Evolutionary conservation across 352 stramenopile genomes (phyloP), one percentile per base, ranked within the genome.

Genomic region (Halophytophthora batemanensis): DNA sequence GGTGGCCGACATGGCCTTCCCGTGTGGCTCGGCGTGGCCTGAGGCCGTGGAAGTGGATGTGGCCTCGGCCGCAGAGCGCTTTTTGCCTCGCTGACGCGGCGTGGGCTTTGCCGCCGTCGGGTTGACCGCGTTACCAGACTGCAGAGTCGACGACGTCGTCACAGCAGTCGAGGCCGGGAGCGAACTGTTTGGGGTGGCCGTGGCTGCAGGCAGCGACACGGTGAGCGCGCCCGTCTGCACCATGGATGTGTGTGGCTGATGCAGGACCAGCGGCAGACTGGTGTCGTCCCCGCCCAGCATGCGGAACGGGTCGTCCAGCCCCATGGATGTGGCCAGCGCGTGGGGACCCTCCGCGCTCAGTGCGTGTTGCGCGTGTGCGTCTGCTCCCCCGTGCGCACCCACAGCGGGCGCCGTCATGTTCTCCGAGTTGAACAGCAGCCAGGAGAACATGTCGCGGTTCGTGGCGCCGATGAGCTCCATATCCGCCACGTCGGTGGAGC

Each of bases 381-480:
- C 22, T 58, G 64, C 17, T 12, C 29, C n/a, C 21, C 8, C 40
- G 45, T 35, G 31, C 13, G 13, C 35, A 2, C 54, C 25, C 43
- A 51, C 56, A 28, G 54, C 56, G 12, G 74, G 63, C 28, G 80
- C 80, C 31, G 72, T 71, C 59, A 91, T 88, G 65, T 89, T 85
- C 59, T 92, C 81, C 59, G 81, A 92, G 71, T 90, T 92, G 63
- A 90, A 87, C 19, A 92, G 61, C 50, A 90, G 66, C 81, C 81
- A 92, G 46, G 81, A 90, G 54, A 92, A 90, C 78, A 92, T 87
- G 57, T 92, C 81, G 45, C 80, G 80, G 61, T 87, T 91, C 21
- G 77, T 75, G 46, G 62, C 70, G 47, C 65, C 68, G 45, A 90
- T 66, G 10, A 90, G 61, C 50, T 90, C 80, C 64, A 88, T 79